These are phyloP conservation scores for Diddensiella caesifluorescens DNA, from an alignment of 805 yeast genomes.

Conservation along the genomic window DNA sequence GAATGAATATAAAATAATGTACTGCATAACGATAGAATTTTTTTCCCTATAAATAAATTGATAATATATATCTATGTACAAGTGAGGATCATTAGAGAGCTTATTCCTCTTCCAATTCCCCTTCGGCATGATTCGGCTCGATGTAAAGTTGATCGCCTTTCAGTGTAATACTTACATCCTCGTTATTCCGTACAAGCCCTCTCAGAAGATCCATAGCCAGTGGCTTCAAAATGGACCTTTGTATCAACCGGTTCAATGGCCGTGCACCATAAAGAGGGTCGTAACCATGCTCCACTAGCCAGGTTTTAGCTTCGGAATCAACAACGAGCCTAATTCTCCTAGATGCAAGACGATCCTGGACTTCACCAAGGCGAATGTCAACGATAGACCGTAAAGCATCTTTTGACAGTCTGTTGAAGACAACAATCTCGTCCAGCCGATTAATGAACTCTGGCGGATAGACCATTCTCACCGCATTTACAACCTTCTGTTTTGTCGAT, in stretches of 20 bases:
- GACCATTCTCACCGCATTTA: conserved; percentile 59
- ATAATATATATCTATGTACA: neutral
- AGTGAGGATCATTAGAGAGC: neutral
- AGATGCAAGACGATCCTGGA: conserved; percentile 69
- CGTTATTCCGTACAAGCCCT: conserved; percentile 65
- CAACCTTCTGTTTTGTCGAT: conserved; percentile 51
- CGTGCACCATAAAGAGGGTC: conserved; percentile 93
- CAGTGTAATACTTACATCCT: conserved; percentile 48
- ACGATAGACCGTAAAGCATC: conserved; percentile 71
- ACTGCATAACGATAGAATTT: neutral
- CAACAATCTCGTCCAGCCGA: conserved; percentile 88
- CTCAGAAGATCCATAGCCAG: conserved; percentile 73
- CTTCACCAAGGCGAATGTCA: conserved; percentile 76
- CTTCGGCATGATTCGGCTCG: conserved; percentile 39
- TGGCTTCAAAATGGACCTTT: conserved; percentile 79
- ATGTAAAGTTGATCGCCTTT: conserved; percentile 41
- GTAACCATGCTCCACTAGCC: conserved; percentile 82
- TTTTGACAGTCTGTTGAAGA: conserved; percentile 85
- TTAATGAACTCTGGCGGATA: conserved; percentile 96
- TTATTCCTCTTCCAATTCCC: conserved; percentile 1
- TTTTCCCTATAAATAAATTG: neutral
- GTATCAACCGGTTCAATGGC: conserved; percentile 87
- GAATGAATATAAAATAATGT: conserved; percentile 2
- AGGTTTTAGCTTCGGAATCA: conserved; percentile 59
- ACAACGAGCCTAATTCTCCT: conserved; percentile 64